A percentile compares a stretch with the other conserved stretches of the same genome.
These are phyloP conservation scores for Penicillium alfredii DNA, from an alignment of 495 filamentous ascomycete genomes.

Conservation along the genomic window DNA sequence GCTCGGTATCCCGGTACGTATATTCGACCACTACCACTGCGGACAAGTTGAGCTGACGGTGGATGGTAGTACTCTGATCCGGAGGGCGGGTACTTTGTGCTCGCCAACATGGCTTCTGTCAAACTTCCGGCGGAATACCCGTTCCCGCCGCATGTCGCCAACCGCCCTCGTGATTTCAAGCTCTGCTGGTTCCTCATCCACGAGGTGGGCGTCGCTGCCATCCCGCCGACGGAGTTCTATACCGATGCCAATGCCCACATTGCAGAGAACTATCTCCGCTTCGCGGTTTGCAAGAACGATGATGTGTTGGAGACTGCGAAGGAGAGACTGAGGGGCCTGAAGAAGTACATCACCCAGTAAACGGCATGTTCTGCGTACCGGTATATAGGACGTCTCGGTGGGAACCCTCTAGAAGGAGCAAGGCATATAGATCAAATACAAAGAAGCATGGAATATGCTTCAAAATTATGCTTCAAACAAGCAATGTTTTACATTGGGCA, in stretches of 20 bases:
- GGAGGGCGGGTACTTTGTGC: conserved; percentile 94
- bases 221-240: conserved; percentile 96
- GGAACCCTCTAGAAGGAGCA: too few relatives aligned
- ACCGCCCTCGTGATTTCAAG: conserved; percentile 85
- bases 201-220: conserved; percentile 91
- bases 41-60: conserved; percentile 3
- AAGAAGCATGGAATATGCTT: too few relatives aligned
- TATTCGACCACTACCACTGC: not conserved
- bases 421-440: too few relatives aligned
- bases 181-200: conserved; percentile 93
- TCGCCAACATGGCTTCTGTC: conserved; percentile 85
- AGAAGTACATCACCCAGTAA: conserved; percentile 59
- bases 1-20: conserved; percentile 65
- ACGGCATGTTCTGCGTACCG: conserved; percentile 13
- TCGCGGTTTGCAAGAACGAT: conserved; percentile 96
- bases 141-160: conserved; percentile 83
- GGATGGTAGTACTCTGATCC: conserved; percentile 68
- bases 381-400: too few relatives aligned
- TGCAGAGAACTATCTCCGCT: conserved; percentile 87
- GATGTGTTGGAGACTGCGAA: conserved; percentile 84
- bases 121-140: conserved; percentile 72
- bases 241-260: conserved; percentile 74
- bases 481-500: too few relatives aligned
- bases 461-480: too few relatives aligned
- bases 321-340: conserved; percentile 79